A percentile compares a stretch with the other conserved stretches of the same genome.
phyloP scores from a whole-genome alignment of 257 asterid species.

The Przewalskia tangutica region DNA sequence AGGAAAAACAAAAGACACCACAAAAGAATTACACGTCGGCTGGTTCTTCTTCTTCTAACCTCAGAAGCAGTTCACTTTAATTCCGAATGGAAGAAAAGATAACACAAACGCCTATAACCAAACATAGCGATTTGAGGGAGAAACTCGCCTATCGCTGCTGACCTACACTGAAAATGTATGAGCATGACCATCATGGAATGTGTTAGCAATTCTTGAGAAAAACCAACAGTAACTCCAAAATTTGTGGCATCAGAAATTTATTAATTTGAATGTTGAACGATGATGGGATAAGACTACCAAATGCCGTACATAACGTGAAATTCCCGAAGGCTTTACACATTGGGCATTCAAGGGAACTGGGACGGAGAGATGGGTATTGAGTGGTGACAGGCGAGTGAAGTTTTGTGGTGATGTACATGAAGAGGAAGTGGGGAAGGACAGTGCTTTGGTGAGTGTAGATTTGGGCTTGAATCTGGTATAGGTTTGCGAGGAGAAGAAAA shows the following conservation, averaged over 20 bases:
- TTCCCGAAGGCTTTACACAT: constrained; percentile 60
- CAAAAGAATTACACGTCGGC: too few relatives aligned
- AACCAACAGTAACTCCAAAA: constrained; percentile 59
- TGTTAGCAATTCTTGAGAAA: constrained; percentile 41
- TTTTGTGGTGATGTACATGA: background rate
- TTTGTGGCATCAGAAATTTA: constrained; percentile 30
- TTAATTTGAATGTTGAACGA: constrained; percentile 33
- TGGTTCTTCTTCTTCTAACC: too few relatives aligned
- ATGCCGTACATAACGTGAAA: constrained; percentile 33
- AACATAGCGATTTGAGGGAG: constrained; percentile 41
- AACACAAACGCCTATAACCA: constrained; percentile 50
- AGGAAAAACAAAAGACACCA: too few relatives aligned
- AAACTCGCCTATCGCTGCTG: constrained; percentile 73
- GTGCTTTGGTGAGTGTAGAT: background rate
- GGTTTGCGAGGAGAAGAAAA: background rate
- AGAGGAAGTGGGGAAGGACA: background rate
- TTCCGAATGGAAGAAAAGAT: constrained; percentile 46
- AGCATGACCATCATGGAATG: constrained; percentile 42
- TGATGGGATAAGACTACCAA: constrained; percentile 40
- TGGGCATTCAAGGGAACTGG: constrained; percentile 27
- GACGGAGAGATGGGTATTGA: constrained; percentile 33
- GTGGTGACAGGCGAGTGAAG: background rate
- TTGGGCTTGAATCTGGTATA: background rate
- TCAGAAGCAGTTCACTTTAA: background rate
- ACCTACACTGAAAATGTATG: constrained; percentile 27